These are phyloP conservation scores for Lentinula sp. DNA, from an alignment of 768 basidiomycete species.

Conservation along the genomic window DNA sequence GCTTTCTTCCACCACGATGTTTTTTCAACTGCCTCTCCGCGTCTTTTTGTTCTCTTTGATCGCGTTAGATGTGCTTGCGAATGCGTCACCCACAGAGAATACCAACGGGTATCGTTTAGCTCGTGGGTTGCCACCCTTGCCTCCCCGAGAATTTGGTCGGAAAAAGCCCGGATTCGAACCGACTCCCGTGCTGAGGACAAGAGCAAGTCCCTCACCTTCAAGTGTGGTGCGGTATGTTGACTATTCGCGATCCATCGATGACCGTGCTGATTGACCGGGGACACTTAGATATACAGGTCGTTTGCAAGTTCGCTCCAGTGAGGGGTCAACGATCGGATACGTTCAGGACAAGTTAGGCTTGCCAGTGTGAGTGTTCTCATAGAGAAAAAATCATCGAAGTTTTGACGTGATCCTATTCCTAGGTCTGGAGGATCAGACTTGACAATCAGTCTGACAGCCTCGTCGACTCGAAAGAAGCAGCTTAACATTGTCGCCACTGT, in stretches of 20 bases:
- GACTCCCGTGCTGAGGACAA: slow-evolving; percentile 15
- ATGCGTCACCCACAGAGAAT: background rate
- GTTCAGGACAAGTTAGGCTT: slow-evolving; percentile 23
- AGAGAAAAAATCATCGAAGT: background rate
- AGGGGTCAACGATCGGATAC: slow-evolving; percentile 24
- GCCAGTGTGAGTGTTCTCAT: background rate
- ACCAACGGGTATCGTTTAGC: slow-evolving; percentile 5
- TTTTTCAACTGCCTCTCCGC: background rate
- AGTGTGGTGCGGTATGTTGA: background rate
- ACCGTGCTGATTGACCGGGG: background rate
- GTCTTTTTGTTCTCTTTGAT: background rate
- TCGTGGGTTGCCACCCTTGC: slow-evolving; percentile 5
- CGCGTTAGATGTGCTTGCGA: background rate
- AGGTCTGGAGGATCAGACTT: slow-evolving; percentile 24
- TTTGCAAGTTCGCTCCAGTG: slow-evolving; percentile 26
- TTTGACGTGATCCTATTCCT: slow-evolving; percentile 22
- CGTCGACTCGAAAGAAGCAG: slow-evolving; percentile 16
- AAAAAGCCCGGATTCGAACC: slow-evolving; percentile 22
- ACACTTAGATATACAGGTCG: slow-evolving; percentile 23
- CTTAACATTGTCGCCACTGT: slow-evolving; percentile 32
- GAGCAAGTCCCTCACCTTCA: background rate
- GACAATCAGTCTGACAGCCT: slow-evolving; percentile 23
- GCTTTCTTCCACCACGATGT: background rate
- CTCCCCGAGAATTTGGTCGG: slow-evolving; percentile 21
- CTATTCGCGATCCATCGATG: background rate